These are phyloP conservation scores for Euphrasia confusa DNA, from an alignment of 257 asterid species.

Conservation along the genomic window DNA sequence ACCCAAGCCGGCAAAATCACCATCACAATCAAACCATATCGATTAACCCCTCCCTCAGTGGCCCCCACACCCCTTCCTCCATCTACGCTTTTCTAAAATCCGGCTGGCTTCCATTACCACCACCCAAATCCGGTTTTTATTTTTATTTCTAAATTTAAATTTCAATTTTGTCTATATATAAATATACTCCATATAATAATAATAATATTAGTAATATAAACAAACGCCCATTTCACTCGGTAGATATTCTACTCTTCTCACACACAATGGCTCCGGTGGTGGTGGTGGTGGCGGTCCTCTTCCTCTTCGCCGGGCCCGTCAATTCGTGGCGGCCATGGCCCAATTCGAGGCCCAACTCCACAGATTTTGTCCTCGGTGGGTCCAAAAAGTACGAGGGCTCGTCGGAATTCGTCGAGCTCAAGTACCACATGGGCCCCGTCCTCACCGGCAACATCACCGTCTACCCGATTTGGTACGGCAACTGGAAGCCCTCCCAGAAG, in stretches of 20 bases:
- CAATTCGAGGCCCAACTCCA: slow-evolving; percentile 27
- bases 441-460: slow-evolving; percentile 79
- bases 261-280: slow-evolving; percentile 26
- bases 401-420: slow-evolving; percentile 68
- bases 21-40: slow-evolving; percentile 2
- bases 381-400: slow-evolving; percentile 90
- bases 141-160: not conserved
- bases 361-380: slow-evolving; percentile 52
- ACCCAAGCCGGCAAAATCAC: not conserved
- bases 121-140: slow-evolving; percentile 7
- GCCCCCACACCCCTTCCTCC: not conserved
- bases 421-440: slow-evolving; percentile 96
- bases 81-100: slow-evolving; percentile 43
- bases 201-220: slow-evolving; percentile 14
- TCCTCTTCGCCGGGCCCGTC: slow-evolving; percentile 28
- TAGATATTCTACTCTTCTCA: slow-evolving; percentile 9
- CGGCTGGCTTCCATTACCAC: slow-evolving; percentile 64
- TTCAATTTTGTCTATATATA: not conserved
- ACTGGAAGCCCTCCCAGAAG: slow-evolving; percentile 64
- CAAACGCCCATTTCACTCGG: not conserved
- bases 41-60: not conserved
- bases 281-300: not conserved
- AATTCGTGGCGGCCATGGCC: slow-evolving; percentile 83
- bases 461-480: slow-evolving; percentile 92
- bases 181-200: not conserved